Base-by-base conservation (phyloP, 345 rosid species). In the Salix udensis region DNA sequence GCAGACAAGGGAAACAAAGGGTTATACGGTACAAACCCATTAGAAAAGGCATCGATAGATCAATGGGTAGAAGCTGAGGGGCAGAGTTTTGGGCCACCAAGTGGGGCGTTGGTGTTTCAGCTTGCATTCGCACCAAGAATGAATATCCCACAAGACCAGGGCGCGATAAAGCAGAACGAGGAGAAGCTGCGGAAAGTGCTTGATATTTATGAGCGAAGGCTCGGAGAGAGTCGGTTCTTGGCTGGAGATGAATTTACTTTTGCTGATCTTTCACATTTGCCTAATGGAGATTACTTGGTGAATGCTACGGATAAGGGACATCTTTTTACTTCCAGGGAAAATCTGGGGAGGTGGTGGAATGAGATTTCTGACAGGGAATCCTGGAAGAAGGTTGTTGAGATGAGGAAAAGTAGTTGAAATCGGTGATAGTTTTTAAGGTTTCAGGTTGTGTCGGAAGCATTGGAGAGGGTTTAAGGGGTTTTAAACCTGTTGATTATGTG, bases 1-100 rank as follows among this genome's bases (percentile, higher is more conserved):
- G 34, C 78, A 19, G 87, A 83, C 13, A 88, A 74, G 65, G 96
- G 94, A 40, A 86, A 85, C 87, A 87, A 73, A 52, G 82, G 73
- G 39, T 42, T 91, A 53, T 91, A 79, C 68, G 89, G 90, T 8
- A 82, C 86, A 39, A 85, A 87, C 83, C 90, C 90, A 4, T 75
- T 86, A 48, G 84, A 77, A 34, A 88, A 88, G 77, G 94, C 96
- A n/a, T 88, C 91, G 28, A 84, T 91, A 68, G 96, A 91, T 61
- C 94, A 88, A n/a, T 91, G 96, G 96, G 31, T 88, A 39, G 96
- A 91, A 70, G 93, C 89, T 2, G 96, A 91, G 74, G 82, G 86
- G 52, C 94, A 91, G 81, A 86, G 80, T 79, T 91, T 84, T 74
- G 80, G 84, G 73, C 91, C 92, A 14, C 88, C 90, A 1, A 85